Evolutionary conservation across 2,329 filamentous ascomycete genomes (phyloP), one percentile per base, ranked within the genome.

Genomic region (Sphaerulina populicola): DNA sequence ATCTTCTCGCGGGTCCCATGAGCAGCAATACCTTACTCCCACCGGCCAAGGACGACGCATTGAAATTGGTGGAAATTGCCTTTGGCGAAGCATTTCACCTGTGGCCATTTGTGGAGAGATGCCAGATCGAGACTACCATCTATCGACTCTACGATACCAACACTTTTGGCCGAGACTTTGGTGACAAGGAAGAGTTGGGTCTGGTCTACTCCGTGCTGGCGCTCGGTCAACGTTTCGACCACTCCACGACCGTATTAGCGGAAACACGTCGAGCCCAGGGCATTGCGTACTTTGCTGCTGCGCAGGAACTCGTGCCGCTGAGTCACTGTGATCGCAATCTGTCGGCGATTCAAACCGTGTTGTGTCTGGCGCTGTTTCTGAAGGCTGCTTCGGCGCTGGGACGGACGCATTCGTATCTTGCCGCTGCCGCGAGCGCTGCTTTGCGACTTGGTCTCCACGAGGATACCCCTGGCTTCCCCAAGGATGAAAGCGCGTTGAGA

Each of bases 391-490:
- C 53, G 4, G 53, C 56, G 4, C 47, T 44, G 10, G 44, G 46
- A 12, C 41, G 46, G 18, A 47, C 39, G 4, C 55, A 59, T 44
- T 48, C 55, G 8, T 55, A 56, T 33, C 43, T 57, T 9, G 51
- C 47, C 15, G 53, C 57, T 12, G 57, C 55, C 10, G 44, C 57
- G 2, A 54, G 57, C 38, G 55, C 51, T 6, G 57, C 53, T 7
- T 41, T 56, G 6, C 51, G 57, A 2, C 48, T 59, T 47, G 57
- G 57, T 10, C 51, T 59, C 3, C 57, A 59, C 39, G 57, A 59
- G 37, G 31, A 44, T 3, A 43, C 53, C 3, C 35, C 49, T 6
- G 50, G 50, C 14, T 53, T 51, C 31, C 12, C 55, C 1, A 42
- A 51, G 18, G 51, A 55, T 18, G 55, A 56, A 38, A 53, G 40